A percentile compares a stretch with the other conserved stretches of the same genome.
Conservation (phyloP, 352 stramenopile genomes). For the Phytophthora tentaculata region DNA sequence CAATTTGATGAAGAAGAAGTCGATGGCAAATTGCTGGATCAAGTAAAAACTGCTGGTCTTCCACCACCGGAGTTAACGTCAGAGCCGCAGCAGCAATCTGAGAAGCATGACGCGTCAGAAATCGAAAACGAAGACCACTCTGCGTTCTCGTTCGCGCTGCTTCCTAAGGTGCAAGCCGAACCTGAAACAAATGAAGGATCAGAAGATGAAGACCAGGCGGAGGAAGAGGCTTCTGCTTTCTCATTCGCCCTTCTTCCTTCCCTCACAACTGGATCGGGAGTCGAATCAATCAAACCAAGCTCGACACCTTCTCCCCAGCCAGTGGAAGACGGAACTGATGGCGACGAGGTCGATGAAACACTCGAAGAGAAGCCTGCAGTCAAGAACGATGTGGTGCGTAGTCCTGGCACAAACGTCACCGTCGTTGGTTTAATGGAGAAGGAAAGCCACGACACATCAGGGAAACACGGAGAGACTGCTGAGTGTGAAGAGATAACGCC, state of each 20-base stretch:
- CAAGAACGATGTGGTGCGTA: constrained; percentile 3
- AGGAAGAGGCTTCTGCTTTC: constrained; percentile 24
- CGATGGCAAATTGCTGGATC: constrained; percentile 1
- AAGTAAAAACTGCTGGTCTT: constrained; percentile 4
- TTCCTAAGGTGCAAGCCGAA: constrained; percentile 12
- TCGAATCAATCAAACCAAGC: constrained; percentile 2
- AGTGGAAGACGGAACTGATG: constrained; percentile 29
- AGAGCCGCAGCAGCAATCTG: background rate
- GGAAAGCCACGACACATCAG: background rate
- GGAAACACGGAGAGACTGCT: constrained; percentile 3
- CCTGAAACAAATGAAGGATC: background rate
- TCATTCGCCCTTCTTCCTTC: constrained; percentile 36
- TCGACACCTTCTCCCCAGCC: constrained; percentile 1
- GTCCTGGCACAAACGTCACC: background rate
- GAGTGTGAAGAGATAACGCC: background rate
- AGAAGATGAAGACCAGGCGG: constrained; percentile 15
- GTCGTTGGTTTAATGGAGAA: constrained; percentile 21
- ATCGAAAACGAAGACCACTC: constrained; percentile 4
- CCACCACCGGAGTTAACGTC: background rate
- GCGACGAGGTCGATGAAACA: constrained; percentile 26
- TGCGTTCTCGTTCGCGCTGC: constrained; percentile 28
- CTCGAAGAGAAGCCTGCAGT: constrained; percentile 11
- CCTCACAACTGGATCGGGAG: background rate
- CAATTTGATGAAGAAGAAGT: constrained; percentile 44
- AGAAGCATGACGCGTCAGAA: constrained; percentile 4